phyloP scores from a whole-genome alignment of 139 green algal genomes.

The Microglena sp. region DNA sequence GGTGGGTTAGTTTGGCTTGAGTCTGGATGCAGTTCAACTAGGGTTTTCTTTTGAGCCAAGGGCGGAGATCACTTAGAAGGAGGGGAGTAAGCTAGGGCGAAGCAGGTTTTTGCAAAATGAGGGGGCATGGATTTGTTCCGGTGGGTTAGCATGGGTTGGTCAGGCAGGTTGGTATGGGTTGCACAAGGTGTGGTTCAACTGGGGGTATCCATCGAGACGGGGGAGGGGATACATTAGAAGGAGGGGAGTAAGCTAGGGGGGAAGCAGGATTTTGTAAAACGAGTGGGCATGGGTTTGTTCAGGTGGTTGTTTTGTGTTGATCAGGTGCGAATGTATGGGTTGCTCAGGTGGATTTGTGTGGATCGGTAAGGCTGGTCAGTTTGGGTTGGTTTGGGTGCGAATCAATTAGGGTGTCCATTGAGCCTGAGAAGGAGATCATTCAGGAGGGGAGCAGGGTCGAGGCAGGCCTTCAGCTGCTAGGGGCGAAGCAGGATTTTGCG shows the following conservation, averaged over 20 bases:
- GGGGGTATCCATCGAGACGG: slow-evolving; percentile 12
- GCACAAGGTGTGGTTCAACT: slow-evolving; percentile 9
- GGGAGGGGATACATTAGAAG: slow-evolving; percentile 12
- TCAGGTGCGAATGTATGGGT: too few relatives aligned
- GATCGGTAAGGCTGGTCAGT: too few relatives aligned
- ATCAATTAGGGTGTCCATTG: too few relatives aligned
- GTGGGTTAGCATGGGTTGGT: too few relatives aligned
- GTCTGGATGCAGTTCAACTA: slow-evolving; percentile 5
- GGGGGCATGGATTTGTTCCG: background rate
- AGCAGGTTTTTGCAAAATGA: slow-evolving; percentile 13
- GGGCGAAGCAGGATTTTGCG: slow-evolving; percentile 9
- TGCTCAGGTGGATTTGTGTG: too few relatives aligned
- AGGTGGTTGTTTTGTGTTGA: background rate
- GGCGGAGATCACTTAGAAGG: slow-evolving; percentile 16
- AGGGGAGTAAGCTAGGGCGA: slow-evolving; percentile 15
- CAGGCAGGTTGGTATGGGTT: too few relatives aligned
- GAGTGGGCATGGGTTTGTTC: slow-evolving; percentile 10
- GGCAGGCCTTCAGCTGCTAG: slow-evolving; percentile 15
- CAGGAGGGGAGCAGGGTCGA: slow-evolving; percentile 15
- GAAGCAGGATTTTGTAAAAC: slow-evolving; percentile 16
- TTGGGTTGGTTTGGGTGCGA: too few relatives aligned
- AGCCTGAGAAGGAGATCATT: slow-evolving; percentile 16
- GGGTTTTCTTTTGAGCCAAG: slow-evolving; percentile 12
- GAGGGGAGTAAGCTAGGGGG: slow-evolving; percentile 18
- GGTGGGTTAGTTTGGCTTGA: too few relatives aligned